Base-by-base conservation (phyloP, 1,284 basidiomycete genomes). In the Puccinia polysora region DNA sequence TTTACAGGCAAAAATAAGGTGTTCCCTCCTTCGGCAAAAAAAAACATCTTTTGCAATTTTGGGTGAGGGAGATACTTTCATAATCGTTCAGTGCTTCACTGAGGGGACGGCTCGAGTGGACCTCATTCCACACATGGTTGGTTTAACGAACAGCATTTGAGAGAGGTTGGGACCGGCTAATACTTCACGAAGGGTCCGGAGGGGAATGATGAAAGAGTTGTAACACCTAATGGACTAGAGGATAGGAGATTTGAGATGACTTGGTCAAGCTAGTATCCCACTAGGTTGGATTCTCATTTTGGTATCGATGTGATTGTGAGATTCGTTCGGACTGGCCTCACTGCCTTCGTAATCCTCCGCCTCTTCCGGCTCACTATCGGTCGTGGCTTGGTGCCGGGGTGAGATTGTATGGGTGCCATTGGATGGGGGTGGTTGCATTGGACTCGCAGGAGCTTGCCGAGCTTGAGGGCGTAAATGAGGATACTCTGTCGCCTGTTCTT, bases 301-400 rank as follows among this genome's bases (percentile, higher is more conserved):
- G 32, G 34, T 7, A 20, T 34, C 53, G 6, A 20, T 18, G 23
- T 56, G 53, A 20, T 56, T 34, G n/a, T n/a, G n/a, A n/a, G 53
- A 34, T 56, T 56, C 53, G 53, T 30, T 30, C 8, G 53, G 38
- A 30, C 53, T 34, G 32, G 53, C 53, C 30, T 56, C 53, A 14
- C 53, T 56, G 1, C 15, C 53, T 20, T 56, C 53, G 1, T 56
- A 30, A n/a, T 56, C 53, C 53, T 56, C 53, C 1, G 32, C 53
- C 30, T 56, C 53, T 20, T 56, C 53, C 4, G 38, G 30, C 10
- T 56, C 53, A n/a, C n/a, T n/a, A n/a, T n/a, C n/a, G n/a, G n/a
- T n/a, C n/a, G n/a, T n/a, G n/a, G n/a, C n/a, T n/a, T n/a, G 32
- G 53, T 34, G 1, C 38, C 53, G 14, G 53, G 38, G 32, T 56